These are phyloP conservation scores for Pinus taeda DNA, from an alignment of 75 land plant species.

Conservation along the genomic window DNA sequence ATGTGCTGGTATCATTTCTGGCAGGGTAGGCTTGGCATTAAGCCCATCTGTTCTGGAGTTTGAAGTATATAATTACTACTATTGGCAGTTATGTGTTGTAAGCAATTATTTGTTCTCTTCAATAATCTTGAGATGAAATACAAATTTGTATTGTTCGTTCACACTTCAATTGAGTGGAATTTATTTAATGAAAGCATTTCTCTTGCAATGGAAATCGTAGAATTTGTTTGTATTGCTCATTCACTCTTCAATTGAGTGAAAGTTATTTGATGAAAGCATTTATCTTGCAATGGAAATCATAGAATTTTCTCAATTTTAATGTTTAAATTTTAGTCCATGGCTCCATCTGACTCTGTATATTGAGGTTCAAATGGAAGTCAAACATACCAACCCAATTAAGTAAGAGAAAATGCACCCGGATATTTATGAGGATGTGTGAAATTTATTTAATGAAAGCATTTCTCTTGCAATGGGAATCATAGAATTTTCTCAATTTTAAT, in stretches of 20 bases:
- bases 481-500: not conserved
- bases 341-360: not conserved
- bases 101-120: slow-evolving; percentile 5
- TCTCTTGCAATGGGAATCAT: not conserved
- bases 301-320: not conserved
- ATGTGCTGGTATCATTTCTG: not conserved
- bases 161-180: slow-evolving; percentile 1
- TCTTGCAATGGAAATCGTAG: not conserved
- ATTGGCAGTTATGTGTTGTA: not conserved
- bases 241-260: slow-evolving; percentile 6
- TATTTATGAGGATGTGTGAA: not conserved
- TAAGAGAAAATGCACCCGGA: not conserved
- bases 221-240: not conserved
- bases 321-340: not conserved
- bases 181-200: not conserved
- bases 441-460: not conserved
- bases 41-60: not conserved
- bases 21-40: slow-evolving; percentile 5
- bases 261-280: not conserved
- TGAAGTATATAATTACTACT: not conserved
- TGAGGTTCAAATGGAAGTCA: not conserved
- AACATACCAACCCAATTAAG: not conserved
- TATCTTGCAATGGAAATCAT: not conserved
- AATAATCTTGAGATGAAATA: slow-evolving; percentile 9
- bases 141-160: slow-evolving; percentile 2